Conservation (phyloP, 2,329 filamentous ascomycete genomes). For the Gaeumannomyces sp. region DNA sequence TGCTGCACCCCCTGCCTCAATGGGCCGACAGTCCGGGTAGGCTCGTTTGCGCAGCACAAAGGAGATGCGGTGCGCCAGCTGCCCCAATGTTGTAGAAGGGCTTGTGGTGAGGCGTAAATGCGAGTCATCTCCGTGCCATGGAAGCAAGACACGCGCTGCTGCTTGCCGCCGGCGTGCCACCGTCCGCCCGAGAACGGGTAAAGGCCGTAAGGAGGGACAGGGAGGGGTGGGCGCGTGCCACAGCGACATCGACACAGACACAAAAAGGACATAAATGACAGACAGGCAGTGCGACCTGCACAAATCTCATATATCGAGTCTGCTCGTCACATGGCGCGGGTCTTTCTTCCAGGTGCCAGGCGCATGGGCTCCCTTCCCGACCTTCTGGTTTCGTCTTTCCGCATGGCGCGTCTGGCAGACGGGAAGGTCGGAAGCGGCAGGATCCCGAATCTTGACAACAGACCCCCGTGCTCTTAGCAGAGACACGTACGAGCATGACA, state of each 20-base stretch:
- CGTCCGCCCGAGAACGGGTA: conserved; percentile 2
- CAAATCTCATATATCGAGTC: background rate
- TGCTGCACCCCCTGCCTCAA: background rate
- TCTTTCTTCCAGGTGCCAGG: background rate
- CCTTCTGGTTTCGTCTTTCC: background rate
- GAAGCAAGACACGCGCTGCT: conserved; percentile 1
- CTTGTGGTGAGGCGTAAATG: background rate
- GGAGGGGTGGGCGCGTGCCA: background rate
- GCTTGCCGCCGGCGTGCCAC: conserved; percentile 3
- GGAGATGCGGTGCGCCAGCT: background rate
- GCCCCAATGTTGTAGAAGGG: background rate
- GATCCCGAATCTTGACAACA: background rate
- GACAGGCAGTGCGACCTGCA: background rate
- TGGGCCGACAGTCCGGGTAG: conserved; percentile 5
- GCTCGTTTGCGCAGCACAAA: conserved; percentile 4
- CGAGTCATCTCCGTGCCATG: conserved; percentile 2
- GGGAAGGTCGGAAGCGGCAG: conserved; percentile 1
- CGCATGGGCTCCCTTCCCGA: background rate
- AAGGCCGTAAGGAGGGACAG: conserved; percentile 8
- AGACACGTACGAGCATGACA: background rate
- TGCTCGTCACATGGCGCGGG: background rate
- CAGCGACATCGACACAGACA: background rate
- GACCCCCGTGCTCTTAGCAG: background rate
- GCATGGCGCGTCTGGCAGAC: background rate
- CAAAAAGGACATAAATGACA: background rate